These are phyloP conservation scores for Discostella pseudostelligera DNA, from an alignment of 108 stramenopile species.

Conservation along the genomic window DNA sequence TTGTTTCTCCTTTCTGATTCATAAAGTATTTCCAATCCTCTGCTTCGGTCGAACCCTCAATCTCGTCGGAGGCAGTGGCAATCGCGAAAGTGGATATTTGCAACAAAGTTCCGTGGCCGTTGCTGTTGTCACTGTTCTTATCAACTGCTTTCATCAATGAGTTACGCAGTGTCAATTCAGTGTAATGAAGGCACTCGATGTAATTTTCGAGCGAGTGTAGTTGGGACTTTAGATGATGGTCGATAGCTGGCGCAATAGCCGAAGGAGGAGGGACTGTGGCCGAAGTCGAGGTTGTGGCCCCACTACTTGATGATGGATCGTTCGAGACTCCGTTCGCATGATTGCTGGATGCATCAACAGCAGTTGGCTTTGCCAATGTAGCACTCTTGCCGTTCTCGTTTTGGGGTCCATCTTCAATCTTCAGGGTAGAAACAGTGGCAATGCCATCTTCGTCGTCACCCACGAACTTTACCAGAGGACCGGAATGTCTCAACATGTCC, in stretches of 20 bases:
- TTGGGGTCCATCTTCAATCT: neutral
- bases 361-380: conserved; percentile 14
- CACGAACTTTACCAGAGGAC: conserved; percentile 33
- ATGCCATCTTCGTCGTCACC: neutral
- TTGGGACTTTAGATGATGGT: conserved; percentile 21
- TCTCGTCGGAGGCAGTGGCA: conserved; percentile 78
- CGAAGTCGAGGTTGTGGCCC: neutral
- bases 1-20: conserved; percentile 3
- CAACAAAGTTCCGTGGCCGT: conserved; percentile 19
- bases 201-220: conserved; percentile 54
- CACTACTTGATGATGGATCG: neutral
- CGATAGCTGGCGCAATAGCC: conserved; percentile 4
- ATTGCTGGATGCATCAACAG: conserved; percentile 6
- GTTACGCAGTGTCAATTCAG: conserved; percentile 59
- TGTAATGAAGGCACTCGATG: conserved; percentile 57
- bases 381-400: conserved; percentile 6
- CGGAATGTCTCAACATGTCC: conserved; percentile 31
- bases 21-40: conserved; percentile 61
- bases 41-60: conserved; percentile 55
- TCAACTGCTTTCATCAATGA: conserved; percentile 53
- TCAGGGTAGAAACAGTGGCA: neutral
- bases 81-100: conserved; percentile 55
- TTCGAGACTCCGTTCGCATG: neutral
- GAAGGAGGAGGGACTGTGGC: neutral
- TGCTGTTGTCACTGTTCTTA: conserved; percentile 30